These are phyloP conservation scores for Diaporthe velutina DNA, from an alignment of 2,329 filamentous ascomycete genomes.

Conservation along the genomic window DNA sequence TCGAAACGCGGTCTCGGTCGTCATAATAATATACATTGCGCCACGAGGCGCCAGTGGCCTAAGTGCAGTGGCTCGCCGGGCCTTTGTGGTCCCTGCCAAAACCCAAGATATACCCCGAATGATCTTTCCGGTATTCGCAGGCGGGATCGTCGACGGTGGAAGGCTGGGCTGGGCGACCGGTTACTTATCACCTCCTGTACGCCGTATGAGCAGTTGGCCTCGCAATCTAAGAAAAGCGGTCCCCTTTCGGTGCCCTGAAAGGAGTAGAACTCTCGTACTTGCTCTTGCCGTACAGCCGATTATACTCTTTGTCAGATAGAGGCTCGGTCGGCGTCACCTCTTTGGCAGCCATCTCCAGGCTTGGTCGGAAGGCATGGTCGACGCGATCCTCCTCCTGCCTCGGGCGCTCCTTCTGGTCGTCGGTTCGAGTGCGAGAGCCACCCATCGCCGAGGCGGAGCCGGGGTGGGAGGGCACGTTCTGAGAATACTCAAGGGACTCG, in stretches of 20 bases:
- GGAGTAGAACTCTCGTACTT: conserved; percentile 88
- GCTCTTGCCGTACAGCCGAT: conserved; percentile 80
- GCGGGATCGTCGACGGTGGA: neutral
- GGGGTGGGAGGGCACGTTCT: conserved; percentile 52
- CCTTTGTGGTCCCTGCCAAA: too few species aligned
- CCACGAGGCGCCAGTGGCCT: conserved; percentile 15
- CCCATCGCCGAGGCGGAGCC: conserved; percentile 53
- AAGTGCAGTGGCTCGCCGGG: conserved; percentile 1
- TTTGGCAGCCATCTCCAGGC: conserved; percentile 53
- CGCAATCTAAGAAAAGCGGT: conserved; percentile 76
- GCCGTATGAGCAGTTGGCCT: conserved; percentile 38
- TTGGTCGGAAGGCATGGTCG: conserved; percentile 21
- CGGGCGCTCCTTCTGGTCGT: conserved; percentile 58
- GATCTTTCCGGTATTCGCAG: neutral
- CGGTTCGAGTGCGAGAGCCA: conserved; percentile 44
- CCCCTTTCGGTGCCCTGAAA: conserved; percentile 84
- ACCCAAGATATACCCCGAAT: too few species aligned
- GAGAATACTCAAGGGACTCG: conserved; percentile 65
- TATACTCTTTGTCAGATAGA: conserved; percentile 77
- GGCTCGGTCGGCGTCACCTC: conserved; percentile 82
- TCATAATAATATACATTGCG: conserved; percentile 30
- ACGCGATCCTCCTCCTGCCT: conserved; percentile 8
- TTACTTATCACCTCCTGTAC: conserved; percentile 5
- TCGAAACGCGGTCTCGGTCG: conserved; percentile 1
- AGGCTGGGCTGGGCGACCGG: neutral